Conservation (phyloP, 2,329 filamentous ascomycete species). For the Aspergillus ruber region DNA sequence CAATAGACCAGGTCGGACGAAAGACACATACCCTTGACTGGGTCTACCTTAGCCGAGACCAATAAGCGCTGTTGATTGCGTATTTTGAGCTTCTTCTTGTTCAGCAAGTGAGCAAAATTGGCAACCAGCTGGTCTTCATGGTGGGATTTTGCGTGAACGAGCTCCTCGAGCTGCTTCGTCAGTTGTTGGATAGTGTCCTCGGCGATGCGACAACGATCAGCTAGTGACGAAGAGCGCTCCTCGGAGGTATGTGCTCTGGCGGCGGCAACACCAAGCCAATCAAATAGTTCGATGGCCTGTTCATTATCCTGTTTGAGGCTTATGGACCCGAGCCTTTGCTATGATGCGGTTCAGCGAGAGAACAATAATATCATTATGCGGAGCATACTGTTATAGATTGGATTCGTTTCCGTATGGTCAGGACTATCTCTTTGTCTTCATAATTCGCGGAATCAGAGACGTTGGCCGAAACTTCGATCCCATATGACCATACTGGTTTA, state of each 20-base stretch:
- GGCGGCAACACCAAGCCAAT: conserved; percentile 49
- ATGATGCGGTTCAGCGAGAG: conserved; percentile 6
- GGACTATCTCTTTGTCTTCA: conserved; percentile 30
- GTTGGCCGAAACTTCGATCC: conserved; percentile 28
- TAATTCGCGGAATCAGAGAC: conserved; percentile 18
- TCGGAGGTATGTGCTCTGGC: conserved; percentile 38
- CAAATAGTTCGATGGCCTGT: conserved; percentile 50
- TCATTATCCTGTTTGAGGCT: conserved; percentile 47
- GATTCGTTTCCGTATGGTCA: conserved; percentile 38
- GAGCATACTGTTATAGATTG: conserved; percentile 45
- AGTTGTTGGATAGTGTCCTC: conserved; percentile 47
- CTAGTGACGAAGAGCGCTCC: conserved; percentile 36
- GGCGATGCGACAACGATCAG: conserved; percentile 36
- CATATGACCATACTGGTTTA: conserved; percentile 14
- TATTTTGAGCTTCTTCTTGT: conserved; percentile 60
- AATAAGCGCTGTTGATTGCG: conserved; percentile 55
- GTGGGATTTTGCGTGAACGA: conserved; percentile 51
- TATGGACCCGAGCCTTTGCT: conserved; percentile 52
- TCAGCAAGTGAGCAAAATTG: conserved; percentile 54
- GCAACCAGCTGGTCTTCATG: conserved; percentile 53
- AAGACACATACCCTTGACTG: conserved; percentile 24
- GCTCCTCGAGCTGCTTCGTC: conserved; percentile 50
- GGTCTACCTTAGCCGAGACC: conserved; percentile 43
- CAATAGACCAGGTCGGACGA: background rate
- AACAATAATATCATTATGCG: background rate